Evolutionary conservation across 192 early-diverging fungal genomes (phyloP), one percentile per base, ranked within the genome.

Genomic region (Martensiomyces pterosporus): DNA sequence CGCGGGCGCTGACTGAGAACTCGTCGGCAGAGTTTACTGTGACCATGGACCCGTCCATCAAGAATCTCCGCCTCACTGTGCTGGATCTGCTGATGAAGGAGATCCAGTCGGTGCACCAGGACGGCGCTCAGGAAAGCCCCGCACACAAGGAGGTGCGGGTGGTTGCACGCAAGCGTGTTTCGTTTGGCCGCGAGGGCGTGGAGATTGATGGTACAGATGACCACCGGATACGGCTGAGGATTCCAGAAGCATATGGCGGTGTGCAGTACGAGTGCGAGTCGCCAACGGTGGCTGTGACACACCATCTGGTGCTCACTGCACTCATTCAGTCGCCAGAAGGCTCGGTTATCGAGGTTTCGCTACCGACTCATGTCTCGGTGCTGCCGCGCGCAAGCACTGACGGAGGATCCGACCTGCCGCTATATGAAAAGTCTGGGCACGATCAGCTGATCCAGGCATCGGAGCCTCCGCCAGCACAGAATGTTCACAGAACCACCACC

Each of bases 281-380:
- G 1, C 32, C 29, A 13, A 39, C 23, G 4, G n/a, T 47, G 33
- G 39, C 26, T 9, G 49, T 60, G 4, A 36, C 50, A 8, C 58
- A 60, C 18, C 29, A 46, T 15, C 17, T 60, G 50, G 32, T 41
- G 1, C 29, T 60, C 8, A 53, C 58, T 4, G 57, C 26, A 7
- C 42, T 51, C 13, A 15, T 59, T 6, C 26, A 21, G 17, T 33
- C 47, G 40, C 57, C 57, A 6, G 48, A 59, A 10, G 57, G 40
- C 2, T 33, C 16, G 14, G 29, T 36, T 19, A 33, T 47, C 24
- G 58, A 60, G 39, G 19, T 60, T 8, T 34, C 45, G 23, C 39
- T 61, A 34, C 51, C 59, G 8, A 38, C 39, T 10, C 59, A 47
- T n/a, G 15, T 61, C 4, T 47, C 45, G 23, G 51, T 61, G 9